phyloP scores from a whole-genome alignment of 768 basidiomycete genomes.

The Leccinellum luteum region DNA sequence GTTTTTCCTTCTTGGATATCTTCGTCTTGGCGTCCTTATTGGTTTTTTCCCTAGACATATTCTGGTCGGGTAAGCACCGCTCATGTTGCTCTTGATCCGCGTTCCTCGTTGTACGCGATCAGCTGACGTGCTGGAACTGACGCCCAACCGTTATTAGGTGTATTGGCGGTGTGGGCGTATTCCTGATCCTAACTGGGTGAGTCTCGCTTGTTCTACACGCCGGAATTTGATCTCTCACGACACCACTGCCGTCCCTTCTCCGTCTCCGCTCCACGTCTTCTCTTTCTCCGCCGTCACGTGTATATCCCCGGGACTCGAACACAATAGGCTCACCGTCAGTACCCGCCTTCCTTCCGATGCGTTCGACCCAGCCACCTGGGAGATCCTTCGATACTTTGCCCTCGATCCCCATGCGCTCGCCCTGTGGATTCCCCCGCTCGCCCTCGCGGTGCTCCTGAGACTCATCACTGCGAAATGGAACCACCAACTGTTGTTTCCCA shows the following conservation, averaged over 20 bases:
- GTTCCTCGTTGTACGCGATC: neutral
- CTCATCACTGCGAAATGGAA: slow-evolving; percentile 75
- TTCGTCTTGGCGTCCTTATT: slow-evolving; percentile 80
- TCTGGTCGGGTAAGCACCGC: slow-evolving; percentile 73
- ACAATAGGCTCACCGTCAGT: slow-evolving; percentile 71
- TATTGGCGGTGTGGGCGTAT: slow-evolving; percentile 95
- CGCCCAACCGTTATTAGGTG: slow-evolving; percentile 42
- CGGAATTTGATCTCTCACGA: neutral
- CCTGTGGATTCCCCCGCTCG: slow-evolving; percentile 79
- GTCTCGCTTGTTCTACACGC: slow-evolving; percentile 13
- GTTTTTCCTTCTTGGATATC: slow-evolving; percentile 83
- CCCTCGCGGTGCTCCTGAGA: slow-evolving; percentile 72
- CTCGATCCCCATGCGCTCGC: slow-evolving; percentile 57
- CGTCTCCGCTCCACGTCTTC: neutral
- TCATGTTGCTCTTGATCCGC: slow-evolving; percentile 1
- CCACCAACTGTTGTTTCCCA: slow-evolving; percentile 90
- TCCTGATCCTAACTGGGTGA: slow-evolving; percentile 86
- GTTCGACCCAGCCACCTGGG: slow-evolving; percentile 59
- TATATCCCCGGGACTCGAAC: neutral
- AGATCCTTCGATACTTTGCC: slow-evolving; percentile 68
- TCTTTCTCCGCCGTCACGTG: neutral
- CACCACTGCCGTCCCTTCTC: neutral
- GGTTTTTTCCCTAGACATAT: slow-evolving; percentile 98
- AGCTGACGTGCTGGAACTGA: neutral
- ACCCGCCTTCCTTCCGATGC: slow-evolving; percentile 79